A percentile compares a stretch with the other conserved stretches of the same genome.
Conservation (phyloP, 2,329 filamentous ascomycete genomes). For the Fusarium sp. region DNA sequence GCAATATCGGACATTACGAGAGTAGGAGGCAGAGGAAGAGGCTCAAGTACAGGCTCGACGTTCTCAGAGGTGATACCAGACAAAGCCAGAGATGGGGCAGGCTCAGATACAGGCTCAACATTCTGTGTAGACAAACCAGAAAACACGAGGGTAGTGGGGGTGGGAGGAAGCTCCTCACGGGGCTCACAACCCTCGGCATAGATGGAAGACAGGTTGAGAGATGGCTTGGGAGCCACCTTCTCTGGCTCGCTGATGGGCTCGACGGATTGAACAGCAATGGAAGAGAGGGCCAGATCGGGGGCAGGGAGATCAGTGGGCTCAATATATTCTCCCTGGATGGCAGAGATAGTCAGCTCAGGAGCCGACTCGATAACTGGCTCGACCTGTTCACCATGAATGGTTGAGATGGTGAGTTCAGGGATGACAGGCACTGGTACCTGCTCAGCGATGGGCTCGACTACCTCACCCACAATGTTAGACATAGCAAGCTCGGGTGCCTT, state of each 20-base stretch:
- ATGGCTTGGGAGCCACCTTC: conserved; percentile 42
- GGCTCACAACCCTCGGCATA: conserved; percentile 50
- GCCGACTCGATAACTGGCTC: conserved; percentile 31
- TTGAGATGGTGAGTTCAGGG: conserved; percentile 30
- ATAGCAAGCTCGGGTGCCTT: conserved; percentile 24
- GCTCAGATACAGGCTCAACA: conserved; percentile 50
- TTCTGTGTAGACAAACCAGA: conserved; percentile 51
- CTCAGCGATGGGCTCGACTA: conserved; percentile 25
- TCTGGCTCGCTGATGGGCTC: conserved; percentile 49
- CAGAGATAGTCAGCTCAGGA: conserved; percentile 34
- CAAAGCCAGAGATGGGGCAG: conserved; percentile 25
- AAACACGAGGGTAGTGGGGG: conserved; percentile 45
- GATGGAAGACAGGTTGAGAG: conserved; percentile 47
- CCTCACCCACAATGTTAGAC: conserved; percentile 23
- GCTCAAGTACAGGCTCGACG: conserved; percentile 48
- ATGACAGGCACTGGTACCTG: conserved; percentile 4
- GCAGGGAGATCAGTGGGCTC: conserved; percentile 36
- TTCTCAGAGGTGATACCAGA: conserved; percentile 47
- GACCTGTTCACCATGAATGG: conserved; percentile 39
- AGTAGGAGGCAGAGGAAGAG: conserved; percentile 36
- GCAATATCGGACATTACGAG: conserved; percentile 53
- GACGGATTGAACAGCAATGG: conserved; percentile 45
- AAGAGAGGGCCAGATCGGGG: conserved; percentile 45
- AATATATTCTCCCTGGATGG: conserved; percentile 39
- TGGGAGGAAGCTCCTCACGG: conserved; percentile 44